Percentiles rank a stretch among this genome's conserved stretches.
These are phyloP conservation scores for Xerocomus potaroensis DNA, from an alignment of 768 basidiomycete species.

Conservation along the genomic window DNA sequence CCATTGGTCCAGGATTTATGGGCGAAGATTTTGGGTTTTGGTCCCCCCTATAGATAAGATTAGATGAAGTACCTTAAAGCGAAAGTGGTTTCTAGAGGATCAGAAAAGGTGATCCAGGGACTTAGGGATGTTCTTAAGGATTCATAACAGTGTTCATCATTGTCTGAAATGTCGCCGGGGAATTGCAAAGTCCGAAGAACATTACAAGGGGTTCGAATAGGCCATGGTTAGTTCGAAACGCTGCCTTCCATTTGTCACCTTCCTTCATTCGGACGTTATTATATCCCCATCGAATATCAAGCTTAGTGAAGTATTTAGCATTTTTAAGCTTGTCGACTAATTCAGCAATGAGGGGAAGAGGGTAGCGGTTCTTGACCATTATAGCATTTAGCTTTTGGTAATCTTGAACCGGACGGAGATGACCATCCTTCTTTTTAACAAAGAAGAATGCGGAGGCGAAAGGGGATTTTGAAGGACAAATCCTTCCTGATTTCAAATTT, in stretches of 20 bases:
- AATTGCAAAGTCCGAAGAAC: not conserved
- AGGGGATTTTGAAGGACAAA: not conserved
- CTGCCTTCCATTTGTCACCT: not conserved
- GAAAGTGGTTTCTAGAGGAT: no score
- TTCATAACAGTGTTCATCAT: not conserved
- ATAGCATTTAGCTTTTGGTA: not conserved
- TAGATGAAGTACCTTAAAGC: no score
- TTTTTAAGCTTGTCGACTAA: not conserved
- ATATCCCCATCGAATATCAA: not conserved
- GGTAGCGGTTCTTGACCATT: not conserved
- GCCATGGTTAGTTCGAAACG: not conserved
- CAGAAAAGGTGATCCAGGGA: no score
- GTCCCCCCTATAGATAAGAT: no score
- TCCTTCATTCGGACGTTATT: not conserved
- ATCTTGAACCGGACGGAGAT: not conserved
- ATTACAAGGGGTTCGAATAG: not conserved
- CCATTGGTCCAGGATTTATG: no score
- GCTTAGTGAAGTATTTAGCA: not conserved
- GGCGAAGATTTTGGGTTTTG: no score
- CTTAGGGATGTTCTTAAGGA: no score
- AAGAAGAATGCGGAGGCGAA: not conserved
- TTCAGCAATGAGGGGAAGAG: not conserved
- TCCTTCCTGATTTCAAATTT: slow-evolving; percentile 7
- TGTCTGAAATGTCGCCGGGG: not conserved
- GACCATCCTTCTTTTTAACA: not conserved